Conservation (phyloP, 805 yeast species). For the Wickerhamomyces chaumierensis region DNA sequence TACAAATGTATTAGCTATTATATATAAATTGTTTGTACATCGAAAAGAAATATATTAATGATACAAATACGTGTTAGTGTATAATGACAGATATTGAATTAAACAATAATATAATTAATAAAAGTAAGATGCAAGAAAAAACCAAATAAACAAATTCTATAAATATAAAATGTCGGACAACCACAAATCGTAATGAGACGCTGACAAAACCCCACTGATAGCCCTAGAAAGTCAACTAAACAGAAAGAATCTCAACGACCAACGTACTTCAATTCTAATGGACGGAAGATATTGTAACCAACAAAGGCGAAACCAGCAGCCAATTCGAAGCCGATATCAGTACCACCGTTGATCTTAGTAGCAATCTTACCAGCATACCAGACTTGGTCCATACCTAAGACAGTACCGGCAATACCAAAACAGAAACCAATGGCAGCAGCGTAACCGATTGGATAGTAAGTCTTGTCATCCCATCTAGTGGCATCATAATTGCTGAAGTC, state of each 20-base stretch:
- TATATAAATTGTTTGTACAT: no score
- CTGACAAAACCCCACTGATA: background rate
- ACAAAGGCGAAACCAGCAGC: constrained; percentile 58
- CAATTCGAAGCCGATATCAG: constrained; percentile 82
- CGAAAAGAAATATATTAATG: no score
- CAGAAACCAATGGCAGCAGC: constrained; percentile 75
- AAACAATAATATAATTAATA: no score
- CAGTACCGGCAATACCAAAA: constrained; percentile 80
- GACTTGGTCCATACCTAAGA: constrained; percentile 75
- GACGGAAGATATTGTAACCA: constrained; percentile 48
- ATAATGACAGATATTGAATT: no score
- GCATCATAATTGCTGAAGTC: constrained; percentile 53
- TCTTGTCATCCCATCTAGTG: constrained; percentile 45
- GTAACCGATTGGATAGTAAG: constrained; percentile 57
- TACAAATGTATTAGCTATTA: no score
- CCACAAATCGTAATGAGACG: background rate
- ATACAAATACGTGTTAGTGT: no score
- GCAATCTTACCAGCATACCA: constrained; percentile 76
- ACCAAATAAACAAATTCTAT: background rate
- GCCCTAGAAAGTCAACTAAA: background rate
- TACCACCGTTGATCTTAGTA: constrained; percentile 56
- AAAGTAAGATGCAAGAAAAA: no score
- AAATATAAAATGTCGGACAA: background rate
- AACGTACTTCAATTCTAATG: constrained; percentile 56
- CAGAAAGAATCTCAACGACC: constrained; percentile 27